Evolutionary conservation across 768 basidiomycete genomes (phyloP).

Genomic region (Phlebiopsis gigantea): DNA sequence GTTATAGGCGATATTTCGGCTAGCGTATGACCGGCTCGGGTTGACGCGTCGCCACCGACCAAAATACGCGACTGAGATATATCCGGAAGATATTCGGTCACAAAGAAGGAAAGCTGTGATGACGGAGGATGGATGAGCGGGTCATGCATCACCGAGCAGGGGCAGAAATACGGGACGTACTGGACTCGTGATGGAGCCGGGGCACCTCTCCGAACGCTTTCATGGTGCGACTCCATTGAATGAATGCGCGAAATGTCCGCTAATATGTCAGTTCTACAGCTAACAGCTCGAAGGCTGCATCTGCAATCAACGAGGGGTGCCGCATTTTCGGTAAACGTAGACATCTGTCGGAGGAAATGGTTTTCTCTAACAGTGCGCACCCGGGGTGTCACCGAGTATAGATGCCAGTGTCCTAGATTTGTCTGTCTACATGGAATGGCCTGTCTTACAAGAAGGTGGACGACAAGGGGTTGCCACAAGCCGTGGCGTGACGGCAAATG

Average conservation of each 20-base stretch:
- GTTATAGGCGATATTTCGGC: constrained; percentile 15
- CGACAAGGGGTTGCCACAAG: too few species aligned
- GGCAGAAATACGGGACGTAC: constrained; percentile 8
- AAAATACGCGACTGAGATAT: background rate
- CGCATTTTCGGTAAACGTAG: background rate
- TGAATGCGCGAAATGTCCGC: background rate
- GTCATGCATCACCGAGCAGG: background rate
- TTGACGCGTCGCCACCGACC: background rate
- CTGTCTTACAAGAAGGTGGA: too few species aligned
- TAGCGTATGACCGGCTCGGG: background rate
- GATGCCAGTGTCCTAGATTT: too few species aligned
- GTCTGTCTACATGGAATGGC: too few species aligned
- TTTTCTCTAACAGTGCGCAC: background rate
- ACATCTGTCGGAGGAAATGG: background rate
- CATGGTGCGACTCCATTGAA: background rate
- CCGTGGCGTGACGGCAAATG: too few species aligned
- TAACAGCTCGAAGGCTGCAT: too few species aligned
- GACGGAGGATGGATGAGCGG: background rate
- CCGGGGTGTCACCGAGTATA: background rate
- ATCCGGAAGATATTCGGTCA: constrained; percentile 11
- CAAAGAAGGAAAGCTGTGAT: background rate
- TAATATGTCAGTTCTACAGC: background rate
- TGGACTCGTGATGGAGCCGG: constrained; percentile 5
- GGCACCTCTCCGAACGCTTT: background rate
- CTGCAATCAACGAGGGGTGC: background rate